Base-by-base conservation (phyloP, 495 filamentous ascomycete genomes). In the Penicillium salamii region DNA sequence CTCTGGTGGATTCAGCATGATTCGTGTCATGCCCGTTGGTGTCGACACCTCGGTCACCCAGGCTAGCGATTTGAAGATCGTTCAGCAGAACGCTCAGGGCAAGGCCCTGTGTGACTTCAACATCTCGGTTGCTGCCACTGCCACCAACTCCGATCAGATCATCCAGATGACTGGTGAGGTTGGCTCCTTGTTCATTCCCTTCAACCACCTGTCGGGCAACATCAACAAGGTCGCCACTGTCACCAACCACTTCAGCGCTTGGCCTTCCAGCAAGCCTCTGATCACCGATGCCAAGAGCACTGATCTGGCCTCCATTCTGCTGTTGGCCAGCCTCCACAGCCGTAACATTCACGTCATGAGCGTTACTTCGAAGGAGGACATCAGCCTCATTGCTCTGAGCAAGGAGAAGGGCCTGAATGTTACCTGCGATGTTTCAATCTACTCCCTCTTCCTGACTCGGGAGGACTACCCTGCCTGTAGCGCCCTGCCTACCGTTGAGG, bases 171-270 rank as follows among this genome's bases (percentile, higher is more conserved):
- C 83, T 14, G 74, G 79, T 31, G 87, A 91, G 46, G 87, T 93
- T 47, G 89, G 89, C 6, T 91, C 89, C 18, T 75, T 93, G 15
- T 93, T 90, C 70, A 87, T 93, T 41, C 89, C 89, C 0, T 93
- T 92, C 80, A 90, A 93, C 65, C 87, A 91, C 61, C 70, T 91
- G 7, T 88, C 87, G 17, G 87, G 86, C 53, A 91, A 91, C 62
- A 90, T 93, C 67, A 90, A 83, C 77, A 89, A 90, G 71, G 88
- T 91, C 32, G 86, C 89, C 14, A 82, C 87, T 4, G 86, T 92
- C 38, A 87, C 86, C 50, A 84, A 81, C 42, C 89, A 93, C 70
- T 92, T 93, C 54, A 83, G 81, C 43, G 78, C 82, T 17, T 93
- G 89, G 89, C 89, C 89, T 20, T 76, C 76, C 3, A 84, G 82